Evolutionary conservation across 2,329 filamentous ascomycete species (phyloP), one percentile per base, ranked within the genome.

Genomic region (Thielaviopsis populi): DNA sequence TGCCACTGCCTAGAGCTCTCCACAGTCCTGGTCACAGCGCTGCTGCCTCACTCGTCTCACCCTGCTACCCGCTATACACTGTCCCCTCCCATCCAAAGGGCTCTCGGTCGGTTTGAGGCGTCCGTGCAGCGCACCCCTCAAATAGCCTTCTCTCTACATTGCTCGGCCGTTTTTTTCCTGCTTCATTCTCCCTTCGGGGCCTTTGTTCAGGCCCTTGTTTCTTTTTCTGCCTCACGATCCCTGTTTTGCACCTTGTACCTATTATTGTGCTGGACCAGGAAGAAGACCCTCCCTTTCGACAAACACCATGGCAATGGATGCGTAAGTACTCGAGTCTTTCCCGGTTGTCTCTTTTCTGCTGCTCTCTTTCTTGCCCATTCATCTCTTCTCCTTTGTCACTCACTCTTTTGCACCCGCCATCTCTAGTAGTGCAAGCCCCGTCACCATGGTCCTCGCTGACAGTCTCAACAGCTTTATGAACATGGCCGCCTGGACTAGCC

Each of bases 401-500:
- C 42, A 11, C 11, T 62, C n/a, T 53, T 54, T 27, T 54, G 15
- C 19, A 27, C 15, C 37, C 24, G 17, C 33, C 33, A 30, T 22
- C 22, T 33, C 17, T 37, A 19, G 19, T 61, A 13, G 33, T 53
- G 22, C 43, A 17, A 30, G 19, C 33, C 61, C 33, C 8, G 46
- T 17, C 22, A 41, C 24, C 27, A 65, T 65, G 63, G 63, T 54
- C 59, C 59, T 65, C 15, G 37, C 63, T 65, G 63, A 65, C 63
- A 59, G 53, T 40, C 58, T 66, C 42, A 64, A 64, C 69, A 83
- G 80, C 73, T 79, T 83, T 71, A 77, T 82, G 66, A 77, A 78
- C 67, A 76, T 80, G 67, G 75, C 78, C 68, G 77, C 77, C 72
- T 83, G 79, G 77, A 74, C 78, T 68, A 78, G 78, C 71, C 77